phyloP scores from a whole-genome alignment of 1,284 basidiomycete species.

The Schizophyllum amplum region DNA sequence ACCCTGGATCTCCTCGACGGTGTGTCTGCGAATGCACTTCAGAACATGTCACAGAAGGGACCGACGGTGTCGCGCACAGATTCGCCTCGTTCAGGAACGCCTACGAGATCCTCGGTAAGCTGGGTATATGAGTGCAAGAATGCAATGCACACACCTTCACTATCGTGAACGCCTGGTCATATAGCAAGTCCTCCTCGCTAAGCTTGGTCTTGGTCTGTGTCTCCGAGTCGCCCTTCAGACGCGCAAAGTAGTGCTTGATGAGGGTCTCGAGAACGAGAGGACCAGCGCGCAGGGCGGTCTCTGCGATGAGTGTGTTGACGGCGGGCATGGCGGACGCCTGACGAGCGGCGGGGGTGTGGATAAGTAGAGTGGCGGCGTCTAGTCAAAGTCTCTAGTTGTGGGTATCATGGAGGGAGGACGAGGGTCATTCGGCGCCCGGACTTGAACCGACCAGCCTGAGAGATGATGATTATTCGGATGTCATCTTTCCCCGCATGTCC shows the following conservation, averaged over 20 bases:
- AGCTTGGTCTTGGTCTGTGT: slow-evolving; percentile 34
- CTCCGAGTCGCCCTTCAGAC: slow-evolving; percentile 39
- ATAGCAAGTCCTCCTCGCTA: slow-evolving; percentile 71
- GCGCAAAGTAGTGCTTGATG: slow-evolving; percentile 76
- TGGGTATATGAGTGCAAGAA: slow-evolving; percentile 3
- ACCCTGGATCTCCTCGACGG: slow-evolving; percentile 80
- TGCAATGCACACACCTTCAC: slow-evolving; percentile 50
- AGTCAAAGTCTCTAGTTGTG: background rate
- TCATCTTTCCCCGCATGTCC: too few relatives aligned
- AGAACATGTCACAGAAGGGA: background rate
- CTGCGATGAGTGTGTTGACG: slow-evolving; percentile 46
- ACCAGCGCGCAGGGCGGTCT: slow-evolving; percentile 57
- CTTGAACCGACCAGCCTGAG: background rate
- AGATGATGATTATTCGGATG: too few relatives aligned
- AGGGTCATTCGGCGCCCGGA: background rate
- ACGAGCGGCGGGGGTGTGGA: too few relatives aligned
- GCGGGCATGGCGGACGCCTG: background rate
- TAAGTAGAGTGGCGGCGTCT: too few relatives aligned
- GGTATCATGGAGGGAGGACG: background rate
- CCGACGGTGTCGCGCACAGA: slow-evolving; percentile 28
- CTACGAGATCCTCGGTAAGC: slow-evolving; percentile 22
- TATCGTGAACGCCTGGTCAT: slow-evolving; percentile 76
- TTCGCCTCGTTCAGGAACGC: slow-evolving; percentile 52
- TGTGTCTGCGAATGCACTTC: slow-evolving; percentile 38
- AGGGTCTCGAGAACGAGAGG: slow-evolving; percentile 74